Conservation (phyloP, 148 eudicot species). For the Cornus suecica region DNA sequence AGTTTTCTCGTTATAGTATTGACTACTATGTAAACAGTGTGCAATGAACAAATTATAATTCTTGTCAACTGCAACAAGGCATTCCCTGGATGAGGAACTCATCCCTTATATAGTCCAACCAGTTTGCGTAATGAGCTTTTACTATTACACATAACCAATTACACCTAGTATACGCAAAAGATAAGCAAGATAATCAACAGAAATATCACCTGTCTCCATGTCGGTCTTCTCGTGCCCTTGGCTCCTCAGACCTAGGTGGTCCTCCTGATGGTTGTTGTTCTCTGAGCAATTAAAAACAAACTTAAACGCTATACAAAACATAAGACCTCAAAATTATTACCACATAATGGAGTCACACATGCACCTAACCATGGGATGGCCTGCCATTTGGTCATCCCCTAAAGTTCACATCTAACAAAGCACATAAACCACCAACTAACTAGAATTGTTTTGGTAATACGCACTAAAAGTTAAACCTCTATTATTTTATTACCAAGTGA, state of each 20-base stretch:
- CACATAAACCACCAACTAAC: no score
- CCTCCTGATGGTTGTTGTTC: conserved; percentile 63
- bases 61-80: background rate
- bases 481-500: background rate
- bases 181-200: background rate
- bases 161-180: background rate
- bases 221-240: conserved; percentile 74
- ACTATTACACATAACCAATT: background rate
- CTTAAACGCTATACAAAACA: background rate
- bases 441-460: no score
- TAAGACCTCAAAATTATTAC: background rate
- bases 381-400: no score
- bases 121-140: background rate
- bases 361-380: no score
- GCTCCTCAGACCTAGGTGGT: conserved; percentile 81
- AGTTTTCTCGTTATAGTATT: background rate
- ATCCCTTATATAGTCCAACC: background rate
- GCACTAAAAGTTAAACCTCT: no score
- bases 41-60: background rate
- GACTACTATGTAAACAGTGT: background rate
- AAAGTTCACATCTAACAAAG: no score
- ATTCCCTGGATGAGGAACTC: background rate
- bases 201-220: conserved; percentile 37
- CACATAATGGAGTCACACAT: background rate
- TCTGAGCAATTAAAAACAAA: conserved; percentile 34